These are phyloP conservation scores for Hypoxylon sp. DNA, from an alignment of 2,329 filamentous ascomycete genomes.

Conservation along the genomic window DNA sequence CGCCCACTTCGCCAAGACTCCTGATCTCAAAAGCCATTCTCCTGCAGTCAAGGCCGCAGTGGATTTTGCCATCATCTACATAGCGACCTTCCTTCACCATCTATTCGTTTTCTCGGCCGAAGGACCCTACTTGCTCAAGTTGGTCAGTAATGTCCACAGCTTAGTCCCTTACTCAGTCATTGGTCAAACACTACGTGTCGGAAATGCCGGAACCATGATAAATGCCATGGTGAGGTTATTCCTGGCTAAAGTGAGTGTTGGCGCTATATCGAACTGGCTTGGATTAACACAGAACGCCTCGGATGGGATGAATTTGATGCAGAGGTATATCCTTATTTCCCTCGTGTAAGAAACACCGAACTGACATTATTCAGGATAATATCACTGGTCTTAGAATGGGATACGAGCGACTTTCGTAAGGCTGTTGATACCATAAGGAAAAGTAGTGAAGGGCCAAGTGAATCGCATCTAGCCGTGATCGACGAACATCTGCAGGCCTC, in stretches of 20 bases:
- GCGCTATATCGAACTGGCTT: constrained; percentile 80
- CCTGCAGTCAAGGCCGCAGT: constrained; percentile 69
- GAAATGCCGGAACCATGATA: constrained; percentile 85
- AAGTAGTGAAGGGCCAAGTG: constrained; percentile 63
- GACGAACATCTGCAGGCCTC: constrained; percentile 63
- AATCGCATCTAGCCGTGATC: constrained; percentile 69
- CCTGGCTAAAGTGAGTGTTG: constrained; percentile 79
- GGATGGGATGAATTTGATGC: constrained; percentile 83
- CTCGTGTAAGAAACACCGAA: neutral
- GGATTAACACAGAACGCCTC: constrained; percentile 75
- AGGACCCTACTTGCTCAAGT: constrained; percentile 75
- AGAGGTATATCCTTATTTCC: constrained; percentile 52
- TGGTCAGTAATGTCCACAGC: constrained; percentile 74
- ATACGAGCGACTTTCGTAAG: constrained; percentile 74
- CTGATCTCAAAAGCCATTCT: constrained; percentile 70
- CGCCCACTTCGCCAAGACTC: constrained; percentile 65
- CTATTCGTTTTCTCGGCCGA: constrained; percentile 77
- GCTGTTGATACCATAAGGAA: constrained; percentile 71
- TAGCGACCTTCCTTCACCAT: constrained; percentile 78
- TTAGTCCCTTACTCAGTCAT: constrained; percentile 77
- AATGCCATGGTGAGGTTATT: constrained; percentile 76
- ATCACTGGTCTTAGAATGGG: constrained; percentile 76
- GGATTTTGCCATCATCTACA: constrained; percentile 64
- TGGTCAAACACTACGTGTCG: constrained; percentile 76
- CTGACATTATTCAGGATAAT: constrained; percentile 66